phyloP scores from a whole-genome alignment of 2,329 filamentous ascomycete species.

The Lasiodiplodia gonubiensis region DNA sequence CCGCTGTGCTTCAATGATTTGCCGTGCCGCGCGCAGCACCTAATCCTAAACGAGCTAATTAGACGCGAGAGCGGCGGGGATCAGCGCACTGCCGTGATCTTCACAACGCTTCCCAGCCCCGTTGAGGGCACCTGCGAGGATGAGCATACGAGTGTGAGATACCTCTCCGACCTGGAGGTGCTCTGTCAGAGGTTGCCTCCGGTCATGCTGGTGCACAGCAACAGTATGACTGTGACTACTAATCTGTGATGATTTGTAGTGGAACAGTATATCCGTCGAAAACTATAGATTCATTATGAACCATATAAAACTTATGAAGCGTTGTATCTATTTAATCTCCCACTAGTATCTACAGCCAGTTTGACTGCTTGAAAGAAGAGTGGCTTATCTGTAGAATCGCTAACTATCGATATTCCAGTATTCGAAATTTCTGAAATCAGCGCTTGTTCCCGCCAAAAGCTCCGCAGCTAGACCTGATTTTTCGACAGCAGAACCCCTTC shows the following conservation, averaged over 20 bases:
- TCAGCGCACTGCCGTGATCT: conserved; percentile 70
- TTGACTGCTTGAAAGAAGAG: not conserved
- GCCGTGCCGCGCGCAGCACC: conserved; percentile 80
- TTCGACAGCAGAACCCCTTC: not conserved
- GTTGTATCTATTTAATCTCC: too few species aligned
- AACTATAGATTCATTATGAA: too few species aligned
- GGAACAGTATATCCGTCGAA: not conserved
- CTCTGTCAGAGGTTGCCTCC: conserved; percentile 78
- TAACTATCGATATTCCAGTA: too few species aligned
- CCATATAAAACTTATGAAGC: not conserved
- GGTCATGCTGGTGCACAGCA: conserved; percentile 79
- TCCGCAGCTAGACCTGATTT: not conserved
- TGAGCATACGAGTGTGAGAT: conserved; percentile 72
- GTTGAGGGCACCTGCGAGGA: conserved; percentile 75
- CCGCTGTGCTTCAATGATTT: conserved; percentile 85
- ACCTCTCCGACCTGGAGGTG: conserved; percentile 78
- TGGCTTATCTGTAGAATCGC: not conserved
- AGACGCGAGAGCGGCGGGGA: conserved; percentile 39
- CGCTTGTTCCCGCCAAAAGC: too few species aligned
- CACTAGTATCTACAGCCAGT: not conserved
- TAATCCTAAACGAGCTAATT: conserved; percentile 87
- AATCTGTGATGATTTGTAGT: conserved; percentile 57
- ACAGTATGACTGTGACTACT: conserved; percentile 87
- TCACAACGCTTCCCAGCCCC: conserved; percentile 84
- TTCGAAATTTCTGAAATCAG: too few species aligned